Evolutionary conservation across 2,329 filamentous ascomycete genomes (phyloP), one percentile per base, ranked within the genome.

Genomic region (Sporothrix brunneoviolacea): DNA sequence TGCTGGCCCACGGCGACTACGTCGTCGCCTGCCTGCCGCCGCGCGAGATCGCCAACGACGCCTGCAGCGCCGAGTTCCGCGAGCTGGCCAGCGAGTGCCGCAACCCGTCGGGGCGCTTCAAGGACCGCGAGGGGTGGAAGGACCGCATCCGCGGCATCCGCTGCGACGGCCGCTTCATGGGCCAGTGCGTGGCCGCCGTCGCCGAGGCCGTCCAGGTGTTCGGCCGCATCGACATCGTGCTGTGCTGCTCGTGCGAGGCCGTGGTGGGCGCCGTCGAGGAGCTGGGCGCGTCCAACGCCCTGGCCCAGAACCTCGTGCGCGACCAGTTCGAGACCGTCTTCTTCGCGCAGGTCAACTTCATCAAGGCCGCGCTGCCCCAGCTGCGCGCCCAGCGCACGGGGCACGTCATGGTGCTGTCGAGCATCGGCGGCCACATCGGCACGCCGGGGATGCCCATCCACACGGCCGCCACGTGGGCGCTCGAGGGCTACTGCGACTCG

Each of bases 281-380:
- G 67, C 74, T 96, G 22, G 37, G 21, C 76, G 37, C 13, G 9
- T 24, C 21, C 16, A 78, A 24, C 24, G 24, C 15, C 19, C 18
- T 82, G 38, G 90, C 88, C 1, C 78, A 84, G 58, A 89, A 84
- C 52, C 77, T 96, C 16, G 84, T 94, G 32, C 82, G 87, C 54
- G 88, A 95, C 62, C 91, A 96, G 65, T 96, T 97, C 65, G 91
- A 97, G 66, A 83, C 83, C 56, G 89, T 95, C 61, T 97, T 94
- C 73, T 97, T 97, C 67, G 89, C 88, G 1, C 90, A 94, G 52
- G 85, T 97, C 65, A 97, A 97, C 68, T 88, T 95, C 64, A 94
- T 97, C 71, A 94, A 93, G 66, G 87, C 91, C 13, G 77, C 83
- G 1, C 74, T 98, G 19, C 90, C 91, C 1, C 77, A 83, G 49